Evolutionary conservation across 1,284 basidiomycete species (phyloP), one percentile per base, ranked within the genome.

Genomic region (Coniferiporia sulphurascens): DNA sequence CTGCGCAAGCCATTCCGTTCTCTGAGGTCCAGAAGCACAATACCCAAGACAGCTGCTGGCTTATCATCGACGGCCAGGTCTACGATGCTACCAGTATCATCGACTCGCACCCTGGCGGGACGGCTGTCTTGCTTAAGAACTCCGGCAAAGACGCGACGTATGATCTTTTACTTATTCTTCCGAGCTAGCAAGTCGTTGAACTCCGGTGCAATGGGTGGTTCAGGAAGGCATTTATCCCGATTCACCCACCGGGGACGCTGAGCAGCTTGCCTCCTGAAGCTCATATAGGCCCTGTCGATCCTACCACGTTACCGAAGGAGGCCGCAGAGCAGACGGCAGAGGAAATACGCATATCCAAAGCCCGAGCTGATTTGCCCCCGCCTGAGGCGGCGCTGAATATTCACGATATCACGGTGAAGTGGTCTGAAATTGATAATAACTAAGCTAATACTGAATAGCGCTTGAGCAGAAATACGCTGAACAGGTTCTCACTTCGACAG

Each of bases 141-240:
- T 78, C 81, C 2, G 82, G 82, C 8, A 76, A 75, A 63, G 82
- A 85, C 62, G 81, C 78, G n/a, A 81, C 81, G 75, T 76, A 62
- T 9, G 7, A 8, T 48, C 55, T 48, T 38, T 48, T 36, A 35
- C 17, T 43, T 21, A 41, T 46, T 35, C 41, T 43, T 15, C 34
- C 21, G n/a, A n/a, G n/a, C n/a, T n/a, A n/a, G n/a, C n/a, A n/a
- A n/a, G n/a, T 51, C 50, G 53, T 50, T 59, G 17, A 55, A 52
- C 21, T 34, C n/a, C 6, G 4, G 17, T 4, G 44, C 7, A 9
- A 12, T 44, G 35, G n/a, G 17, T 46, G 21, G 15, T 50, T 43
- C 48, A 73, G 72, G 13, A 69, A 69, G 45, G 65, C 64, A 9
- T 74, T 79, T 67, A 68, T 69, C 52, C 78, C 78, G 4, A 69